Percentiles rank a stretch among this genome's conserved stretches.
phyloP scores from a whole-genome alignment of 2,329 filamentous ascomycete species.

The Fusarium succisae region DNA sequence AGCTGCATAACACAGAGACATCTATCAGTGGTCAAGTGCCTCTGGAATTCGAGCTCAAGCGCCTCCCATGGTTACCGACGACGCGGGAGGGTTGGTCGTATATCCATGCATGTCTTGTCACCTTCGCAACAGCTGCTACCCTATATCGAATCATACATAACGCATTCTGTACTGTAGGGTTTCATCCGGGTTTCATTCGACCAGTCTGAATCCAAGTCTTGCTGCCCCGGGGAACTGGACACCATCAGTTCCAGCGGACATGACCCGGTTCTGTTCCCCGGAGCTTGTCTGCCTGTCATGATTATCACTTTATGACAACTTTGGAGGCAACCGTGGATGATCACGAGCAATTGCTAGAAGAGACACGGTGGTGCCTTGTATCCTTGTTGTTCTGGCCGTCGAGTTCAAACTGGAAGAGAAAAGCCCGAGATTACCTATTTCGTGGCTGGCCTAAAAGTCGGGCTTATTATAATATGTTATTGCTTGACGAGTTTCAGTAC shows the following conservation, averaged over 20 bases:
- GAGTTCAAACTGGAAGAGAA: too few relatives aligned
- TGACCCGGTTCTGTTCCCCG: conserved; percentile 9
- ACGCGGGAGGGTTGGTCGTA: background rate
- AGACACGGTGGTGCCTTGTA: background rate
- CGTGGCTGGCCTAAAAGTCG: background rate
- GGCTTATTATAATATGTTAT: background rate
- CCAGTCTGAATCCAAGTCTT: background rate
- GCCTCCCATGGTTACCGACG: background rate
- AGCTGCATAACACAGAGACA: conserved; percentile 6
- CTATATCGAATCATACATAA: background rate
- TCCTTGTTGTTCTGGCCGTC: background rate
- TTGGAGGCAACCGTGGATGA: background rate
- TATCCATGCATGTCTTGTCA: background rate
- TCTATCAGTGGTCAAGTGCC: background rate
- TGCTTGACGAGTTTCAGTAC: background rate
- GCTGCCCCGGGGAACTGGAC: background rate
- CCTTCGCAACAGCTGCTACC: conserved; percentile 1
- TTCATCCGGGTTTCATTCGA: background rate
- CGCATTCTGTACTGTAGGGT: background rate
- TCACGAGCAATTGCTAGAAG: background rate
- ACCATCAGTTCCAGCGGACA: background rate
- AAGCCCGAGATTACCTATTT: background rate
- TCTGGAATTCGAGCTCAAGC: background rate
- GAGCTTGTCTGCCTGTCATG: background rate
- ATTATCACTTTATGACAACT: conserved; percentile 5